phyloP scores from a whole-genome alignment of 192 early-diverging fungal species.

The Funneliformis mosseae region DNA sequence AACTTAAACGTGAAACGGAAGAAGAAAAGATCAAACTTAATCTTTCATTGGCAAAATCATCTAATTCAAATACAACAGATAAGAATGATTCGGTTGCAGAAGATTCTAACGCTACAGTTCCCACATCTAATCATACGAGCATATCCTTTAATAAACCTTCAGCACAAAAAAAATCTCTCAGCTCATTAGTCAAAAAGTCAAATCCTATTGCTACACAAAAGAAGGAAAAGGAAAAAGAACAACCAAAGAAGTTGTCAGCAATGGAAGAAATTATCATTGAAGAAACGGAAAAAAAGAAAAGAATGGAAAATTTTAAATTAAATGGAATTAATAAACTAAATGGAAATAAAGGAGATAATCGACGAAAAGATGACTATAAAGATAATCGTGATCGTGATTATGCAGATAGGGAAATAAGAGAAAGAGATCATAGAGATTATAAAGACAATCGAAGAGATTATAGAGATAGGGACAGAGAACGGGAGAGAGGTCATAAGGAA shows the following conservation, averaged over 20 bases:
- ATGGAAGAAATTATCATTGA: constrained; percentile 66
- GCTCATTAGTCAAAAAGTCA: constrained; percentile 23
- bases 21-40: constrained; percentile 76
- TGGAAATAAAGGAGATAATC: background rate
- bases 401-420: background rate
- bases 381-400: background rate
- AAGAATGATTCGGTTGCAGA: constrained; percentile 40
- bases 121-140: constrained; percentile 27
- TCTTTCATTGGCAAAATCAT: constrained; percentile 37
- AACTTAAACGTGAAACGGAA: constrained; percentile 64
- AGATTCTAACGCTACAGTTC: constrained; percentile 21
- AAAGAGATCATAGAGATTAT: background rate
- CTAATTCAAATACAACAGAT: constrained; percentile 31
- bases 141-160: constrained; percentile 38
- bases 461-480: background rate
- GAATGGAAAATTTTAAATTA: constrained; percentile 32
- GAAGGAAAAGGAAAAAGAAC: constrained; percentile 20
- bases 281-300: constrained; percentile 48
- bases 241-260: constrained; percentile 58
- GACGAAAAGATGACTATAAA: background rate
- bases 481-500: background rate
- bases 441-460: background rate
- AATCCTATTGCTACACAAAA: constrained; percentile 2
- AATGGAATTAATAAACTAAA: background rate
- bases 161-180: constrained; percentile 33